Conservation (phyloP, 352 stramenopile genomes). For the Phytophthora hybrid region DNA sequence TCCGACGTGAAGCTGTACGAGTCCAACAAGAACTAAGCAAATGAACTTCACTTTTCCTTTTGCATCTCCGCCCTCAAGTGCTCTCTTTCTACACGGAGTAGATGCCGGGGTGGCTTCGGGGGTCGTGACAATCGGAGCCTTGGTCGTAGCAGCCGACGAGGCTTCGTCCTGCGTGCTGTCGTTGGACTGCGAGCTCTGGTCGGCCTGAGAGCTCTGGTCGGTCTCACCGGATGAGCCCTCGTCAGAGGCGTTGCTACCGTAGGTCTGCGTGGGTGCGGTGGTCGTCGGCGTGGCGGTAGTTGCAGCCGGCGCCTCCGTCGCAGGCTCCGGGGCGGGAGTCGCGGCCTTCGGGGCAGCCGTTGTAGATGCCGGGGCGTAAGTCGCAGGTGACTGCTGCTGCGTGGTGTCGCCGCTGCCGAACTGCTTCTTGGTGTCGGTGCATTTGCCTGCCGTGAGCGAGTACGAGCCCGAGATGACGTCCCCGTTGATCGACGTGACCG, state of each 20-base stretch:
- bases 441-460: conserved; percentile 46
- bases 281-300: conserved; percentile 27
- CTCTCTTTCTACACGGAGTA: too few species aligned
- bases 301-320: conserved; percentile 9
- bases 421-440: conserved; percentile 43
- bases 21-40: too few species aligned
- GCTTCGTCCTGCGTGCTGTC: conserved; percentile 5
- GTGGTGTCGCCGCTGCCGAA: conserved; percentile 27
- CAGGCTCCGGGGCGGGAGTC: too few species aligned
- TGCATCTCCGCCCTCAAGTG: too few species aligned
- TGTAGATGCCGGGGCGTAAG: conserved; percentile 7
- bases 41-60: too few species aligned
- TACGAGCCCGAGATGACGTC: conserved; percentile 66
- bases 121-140: neutral
- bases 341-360: conserved; percentile 13
- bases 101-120: conserved; percentile 4
- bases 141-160: neutral
- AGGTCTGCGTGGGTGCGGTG: conserved; percentile 25
- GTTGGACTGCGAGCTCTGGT: conserved; percentile 18
- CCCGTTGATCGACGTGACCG: conserved; percentile 63
- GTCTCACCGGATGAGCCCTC: conserved; percentile 12
- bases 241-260: conserved; percentile 22
- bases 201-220: conserved; percentile 8
- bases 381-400: neutral
- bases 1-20: too few species aligned